Base-by-base conservation (phyloP, 257 asterid genomes). In the Solanum pinnatisectum region DNA sequence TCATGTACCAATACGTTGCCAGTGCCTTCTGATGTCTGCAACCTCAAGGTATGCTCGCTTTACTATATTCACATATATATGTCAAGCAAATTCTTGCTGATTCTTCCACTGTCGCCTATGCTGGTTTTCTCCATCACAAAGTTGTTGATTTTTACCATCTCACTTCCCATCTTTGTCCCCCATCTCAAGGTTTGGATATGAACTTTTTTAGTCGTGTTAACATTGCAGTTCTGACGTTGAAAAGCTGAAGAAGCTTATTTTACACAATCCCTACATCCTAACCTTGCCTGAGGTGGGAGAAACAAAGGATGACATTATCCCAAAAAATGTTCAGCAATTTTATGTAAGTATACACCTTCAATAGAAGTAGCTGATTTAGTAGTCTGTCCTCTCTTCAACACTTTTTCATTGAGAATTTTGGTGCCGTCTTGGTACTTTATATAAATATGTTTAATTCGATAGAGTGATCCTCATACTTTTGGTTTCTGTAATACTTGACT, bases 1-100 rank as follows among this genome's bases (percentile, higher is more conserved):
- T 89, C 94, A 95, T 89, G 92, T 95, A 71, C 99, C 99, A 70
- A 95, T 89, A 90, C 92, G 96, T 39, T 97, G 99, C 88, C 99
- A 97, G 87, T 96, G 99, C 91, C 97, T 97, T 93, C 97, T 97
- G 90, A 93, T 97, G 98, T 97, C 99, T 89, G 99, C 99, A 87
- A 96, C 99, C 67, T 94, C 99, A 73, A 97, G 99, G 99, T 97
- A 86, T 27, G 88, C 88, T 90, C 70, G 81, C 65, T 72, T 33
- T 40, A 42, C 77, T 52, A 40, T 83, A 30, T 33, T 82, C 32
- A 86, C 76, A 49, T 60, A 49, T 27, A 35, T 82, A 60, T 52
- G 32, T 72, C n/a, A 86, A 35, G 79, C 67, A 71, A 59, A 27
- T 46, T 88, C 73, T 70, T 87, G 87, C 71, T 81, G 49, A 33